Conservation (phyloP, 2,329 filamentous ascomycete genomes). For the Bipolaris victoriae region DNA sequence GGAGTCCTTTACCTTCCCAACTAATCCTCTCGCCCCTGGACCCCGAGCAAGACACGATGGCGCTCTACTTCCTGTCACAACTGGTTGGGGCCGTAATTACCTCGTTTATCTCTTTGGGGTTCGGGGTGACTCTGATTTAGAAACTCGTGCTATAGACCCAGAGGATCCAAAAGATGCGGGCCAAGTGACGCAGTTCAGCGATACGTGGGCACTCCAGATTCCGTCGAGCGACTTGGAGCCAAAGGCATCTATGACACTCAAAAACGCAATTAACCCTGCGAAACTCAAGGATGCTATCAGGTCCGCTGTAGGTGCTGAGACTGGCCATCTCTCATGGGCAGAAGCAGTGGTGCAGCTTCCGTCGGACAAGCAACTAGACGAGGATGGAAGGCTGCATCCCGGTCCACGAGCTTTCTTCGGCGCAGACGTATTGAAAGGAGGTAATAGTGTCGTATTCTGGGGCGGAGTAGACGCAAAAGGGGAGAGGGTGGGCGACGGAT, state of each 20-base stretch:
- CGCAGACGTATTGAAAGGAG: conserved; percentile 48
- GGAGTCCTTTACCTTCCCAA: conserved; percentile 51
- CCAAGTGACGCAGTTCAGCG: conserved; percentile 45
- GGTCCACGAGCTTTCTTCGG: conserved; percentile 53
- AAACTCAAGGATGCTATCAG: conserved; percentile 54
- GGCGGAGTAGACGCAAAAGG: conserved; percentile 53
- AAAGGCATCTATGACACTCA: conserved; percentile 29
- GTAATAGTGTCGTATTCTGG: conserved; percentile 50
- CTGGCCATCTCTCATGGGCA: conserved; percentile 51
- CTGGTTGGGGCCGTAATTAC: conserved; percentile 54
- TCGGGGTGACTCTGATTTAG: conserved; percentile 14
- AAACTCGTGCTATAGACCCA: neutral
- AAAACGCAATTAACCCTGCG: conserved; percentile 49
- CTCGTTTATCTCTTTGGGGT: conserved; percentile 53
- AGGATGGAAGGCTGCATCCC: conserved; percentile 53
- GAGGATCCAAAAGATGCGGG: conserved; percentile 18
- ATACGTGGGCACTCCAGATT: conserved; percentile 55
- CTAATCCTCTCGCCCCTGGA: conserved; percentile 52
- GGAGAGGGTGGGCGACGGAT: conserved; percentile 53
- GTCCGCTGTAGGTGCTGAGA: conserved; percentile 49
- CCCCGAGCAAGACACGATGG: conserved; percentile 49
- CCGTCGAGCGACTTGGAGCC: conserved; percentile 45
- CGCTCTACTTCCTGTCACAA: conserved; percentile 50
- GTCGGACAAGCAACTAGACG: conserved; percentile 37
- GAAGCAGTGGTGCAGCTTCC: conserved; percentile 51